Conservation (phyloP, 176 grass and related monocot species). For the Triticum turgidum region DNA sequence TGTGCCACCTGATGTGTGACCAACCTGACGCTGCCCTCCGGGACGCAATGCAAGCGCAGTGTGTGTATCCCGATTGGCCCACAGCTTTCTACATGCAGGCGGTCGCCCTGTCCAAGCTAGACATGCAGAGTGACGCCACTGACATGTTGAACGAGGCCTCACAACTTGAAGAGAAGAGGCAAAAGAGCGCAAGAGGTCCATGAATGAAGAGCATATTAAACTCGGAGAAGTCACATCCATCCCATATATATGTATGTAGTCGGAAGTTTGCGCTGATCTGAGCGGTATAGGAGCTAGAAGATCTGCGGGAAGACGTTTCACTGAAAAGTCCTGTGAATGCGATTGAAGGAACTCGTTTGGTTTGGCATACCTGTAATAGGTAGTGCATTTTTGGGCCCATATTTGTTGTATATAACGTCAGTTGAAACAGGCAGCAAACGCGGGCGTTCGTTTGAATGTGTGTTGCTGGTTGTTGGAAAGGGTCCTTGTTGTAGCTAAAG, state of each 20-base stretch:
- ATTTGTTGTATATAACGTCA: conserved; percentile 44
- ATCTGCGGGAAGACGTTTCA: conserved; percentile 26
- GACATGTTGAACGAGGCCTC: conserved; percentile 95
- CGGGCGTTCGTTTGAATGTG: not conserved
- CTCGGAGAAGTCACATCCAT: conserved; percentile 12
- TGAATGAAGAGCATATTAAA: conserved; percentile 36
- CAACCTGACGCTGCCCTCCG: conserved; percentile 84
- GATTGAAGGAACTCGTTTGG: conserved; percentile 13
- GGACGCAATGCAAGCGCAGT: conserved; percentile 96
- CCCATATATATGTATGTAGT: not conserved
- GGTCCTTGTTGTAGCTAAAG: conserved; percentile 28
- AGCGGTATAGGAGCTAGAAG: conserved; percentile 27
- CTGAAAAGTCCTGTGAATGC: not conserved
- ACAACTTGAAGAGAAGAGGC: conserved; percentile 87
- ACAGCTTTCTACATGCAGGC: conserved; percentile 98
- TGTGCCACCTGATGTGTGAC: conserved; percentile 94
- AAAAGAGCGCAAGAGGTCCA: conserved; percentile 48
- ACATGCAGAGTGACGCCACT: conserved; percentile 80
- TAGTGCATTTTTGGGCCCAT: conserved; percentile 41
- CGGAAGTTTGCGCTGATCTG: not conserved
- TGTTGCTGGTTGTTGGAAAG: conserved; percentile 29
- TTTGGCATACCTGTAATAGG: conserved; percentile 21
- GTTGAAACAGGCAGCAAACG: conserved; percentile 14
- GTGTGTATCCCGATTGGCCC: conserved; percentile 80
- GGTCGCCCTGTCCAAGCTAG: conserved; percentile 77